phyloP scores from a whole-genome alignment of 495 filamentous ascomycete species.

The Xylaria longipes region DNA sequence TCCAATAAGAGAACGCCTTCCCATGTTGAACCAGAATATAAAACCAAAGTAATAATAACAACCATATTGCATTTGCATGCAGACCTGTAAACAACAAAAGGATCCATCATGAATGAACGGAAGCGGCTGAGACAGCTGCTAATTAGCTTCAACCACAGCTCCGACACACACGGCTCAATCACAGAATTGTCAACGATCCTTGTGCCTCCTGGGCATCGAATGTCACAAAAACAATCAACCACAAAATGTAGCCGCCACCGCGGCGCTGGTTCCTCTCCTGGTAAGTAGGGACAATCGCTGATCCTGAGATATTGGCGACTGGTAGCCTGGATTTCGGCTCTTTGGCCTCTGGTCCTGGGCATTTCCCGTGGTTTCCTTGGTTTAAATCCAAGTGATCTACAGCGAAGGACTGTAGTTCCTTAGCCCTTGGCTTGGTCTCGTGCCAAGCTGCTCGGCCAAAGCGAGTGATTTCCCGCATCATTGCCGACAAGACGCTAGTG shows the following conservation, averaged over 20 bases:
- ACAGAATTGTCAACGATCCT: slow-evolving; percentile 17
- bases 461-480: slow-evolving; percentile 28
- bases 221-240: slow-evolving; percentile 20
- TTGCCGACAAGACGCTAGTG: slow-evolving; percentile 31
- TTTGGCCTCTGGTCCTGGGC: background rate
- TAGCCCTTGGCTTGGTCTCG: slow-evolving; percentile 17
- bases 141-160: slow-evolving; percentile 4
- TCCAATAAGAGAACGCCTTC: slow-evolving; percentile 17
- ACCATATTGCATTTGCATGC: slow-evolving; percentile 30
- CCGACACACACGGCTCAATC: slow-evolving; percentile 4
- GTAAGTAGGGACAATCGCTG: slow-evolving; percentile 12
- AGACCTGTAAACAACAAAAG: slow-evolving; percentile 26
- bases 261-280: slow-evolving; percentile 28
- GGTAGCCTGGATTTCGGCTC: slow-evolving; percentile 13
- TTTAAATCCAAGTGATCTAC: slow-evolving; percentile 16
- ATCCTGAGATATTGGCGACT: slow-evolving; percentile 8
- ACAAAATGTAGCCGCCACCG: slow-evolving; percentile 19
- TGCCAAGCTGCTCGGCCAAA: slow-evolving; percentile 36
- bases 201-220: background rate
- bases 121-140: slow-evolving; percentile 7
- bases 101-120: slow-evolving; percentile 6
- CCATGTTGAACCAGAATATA: background rate
- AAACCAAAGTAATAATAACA: background rate
- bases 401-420: slow-evolving; percentile 14
- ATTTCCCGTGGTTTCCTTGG: slow-evolving; percentile 16